These are phyloP conservation scores for Suillus spraguei DNA, from an alignment of 768 basidiomycete genomes.

Conservation along the genomic window DNA sequence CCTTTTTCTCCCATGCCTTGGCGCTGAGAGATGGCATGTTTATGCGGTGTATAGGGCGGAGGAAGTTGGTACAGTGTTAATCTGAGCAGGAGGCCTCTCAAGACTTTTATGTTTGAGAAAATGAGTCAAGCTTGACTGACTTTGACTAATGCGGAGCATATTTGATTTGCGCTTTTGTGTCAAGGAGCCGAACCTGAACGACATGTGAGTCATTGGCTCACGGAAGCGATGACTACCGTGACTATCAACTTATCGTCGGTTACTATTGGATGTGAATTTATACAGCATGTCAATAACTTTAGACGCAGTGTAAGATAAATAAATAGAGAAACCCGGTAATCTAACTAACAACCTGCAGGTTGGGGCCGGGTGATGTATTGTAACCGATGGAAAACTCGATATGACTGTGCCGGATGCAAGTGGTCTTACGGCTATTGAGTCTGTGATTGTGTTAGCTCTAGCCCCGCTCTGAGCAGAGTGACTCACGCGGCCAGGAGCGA, in stretches of 20 bases:
- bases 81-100: too few relatives aligned
- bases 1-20: constrained; percentile 8
- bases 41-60: background rate
- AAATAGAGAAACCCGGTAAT: background rate
- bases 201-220: background rate
- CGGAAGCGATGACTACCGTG: constrained; percentile 2
- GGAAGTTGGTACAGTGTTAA: background rate
- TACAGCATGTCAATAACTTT: background rate
- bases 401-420: background rate
- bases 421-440: background rate
- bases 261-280: background rate
- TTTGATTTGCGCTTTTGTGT: background rate
- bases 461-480: background rate
- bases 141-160: background rate
- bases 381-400: background rate
- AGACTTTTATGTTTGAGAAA: background rate
- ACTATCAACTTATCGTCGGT: background rate
- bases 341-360: background rate
- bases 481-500: constrained; percentile 3
- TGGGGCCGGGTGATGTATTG: background rate
- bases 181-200: background rate
- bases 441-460: background rate
- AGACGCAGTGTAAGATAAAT: background rate
- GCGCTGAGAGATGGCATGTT: constrained; percentile 1
- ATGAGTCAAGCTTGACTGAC: constrained; percentile 1